These are phyloP conservation scores for Candida sanyaensis DNA, from an alignment of 1,139 yeast genomes.

Conservation along the genomic window DNA sequence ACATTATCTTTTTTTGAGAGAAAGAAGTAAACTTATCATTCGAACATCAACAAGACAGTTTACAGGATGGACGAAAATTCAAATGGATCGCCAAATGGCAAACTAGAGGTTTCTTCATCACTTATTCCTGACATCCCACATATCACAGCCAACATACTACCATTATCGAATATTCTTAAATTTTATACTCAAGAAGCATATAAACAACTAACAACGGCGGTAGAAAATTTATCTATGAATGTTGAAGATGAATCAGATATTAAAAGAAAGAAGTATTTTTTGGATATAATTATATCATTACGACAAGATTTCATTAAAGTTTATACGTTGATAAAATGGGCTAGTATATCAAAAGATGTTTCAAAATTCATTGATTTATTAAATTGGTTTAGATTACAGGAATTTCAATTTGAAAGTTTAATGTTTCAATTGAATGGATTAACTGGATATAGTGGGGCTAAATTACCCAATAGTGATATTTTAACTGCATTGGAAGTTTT, in stretches of 20 bases:
- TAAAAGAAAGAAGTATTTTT: conserved; percentile 63
- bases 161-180: conserved; percentile 59
- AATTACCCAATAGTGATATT: conserved; percentile 86
- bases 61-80: background rate
- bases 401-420: conserved; percentile 67
- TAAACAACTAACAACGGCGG: conserved; percentile 59
- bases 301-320: conserved; percentile 83
- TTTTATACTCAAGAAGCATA: conserved; percentile 65
- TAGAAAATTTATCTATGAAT: conserved; percentile 56
- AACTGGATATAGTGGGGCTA: conserved; percentile 77
- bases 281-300: conserved; percentile 66
- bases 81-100: conserved; percentile 4
- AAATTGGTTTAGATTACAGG: conserved; percentile 79
- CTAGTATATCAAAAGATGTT: conserved; percentile 68
- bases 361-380: conserved; percentile 78
- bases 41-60: background rate
- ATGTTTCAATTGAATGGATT: conserved; percentile 53
- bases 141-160: conserved; percentile 67
- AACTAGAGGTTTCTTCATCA: background rate
- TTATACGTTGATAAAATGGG: conserved; percentile 88
- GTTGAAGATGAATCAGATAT: conserved; percentile 51
- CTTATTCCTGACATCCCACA: conserved; percentile 63
- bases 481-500: conserved; percentile 85
- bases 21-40: background rate
- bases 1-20: background rate